Conservation (phyloP, 192 early-diverging fungal genomes). For the Ambispora gerdemannii region DNA sequence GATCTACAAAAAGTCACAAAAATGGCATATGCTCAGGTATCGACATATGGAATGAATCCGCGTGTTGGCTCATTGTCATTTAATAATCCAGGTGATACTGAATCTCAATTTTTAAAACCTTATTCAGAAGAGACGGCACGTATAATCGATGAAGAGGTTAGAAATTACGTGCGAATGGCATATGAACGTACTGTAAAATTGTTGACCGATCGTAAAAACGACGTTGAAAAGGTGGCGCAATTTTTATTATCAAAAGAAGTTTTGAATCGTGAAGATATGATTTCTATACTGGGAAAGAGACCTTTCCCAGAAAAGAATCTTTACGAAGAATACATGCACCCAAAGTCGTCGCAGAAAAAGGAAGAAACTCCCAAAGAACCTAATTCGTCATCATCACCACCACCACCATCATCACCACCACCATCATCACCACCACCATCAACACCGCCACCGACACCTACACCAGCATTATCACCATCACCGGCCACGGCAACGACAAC, state of each 20-base stretch:
- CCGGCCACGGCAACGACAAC: no score
- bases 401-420: background rate
- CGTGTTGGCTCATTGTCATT: constrained; percentile 86
- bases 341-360: background rate
- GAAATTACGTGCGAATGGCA: constrained; percentile 74
- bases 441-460: background rate
- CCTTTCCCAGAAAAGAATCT: constrained; percentile 73
- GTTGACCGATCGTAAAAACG: constrained; percentile 77
- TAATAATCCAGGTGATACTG: constrained; percentile 59
- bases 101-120: constrained; percentile 87
- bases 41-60: constrained; percentile 92
- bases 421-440: background rate
- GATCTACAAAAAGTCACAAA: constrained; percentile 97
- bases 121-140: constrained; percentile 93
- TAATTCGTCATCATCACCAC: background rate
- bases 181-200: constrained; percentile 82
- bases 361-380: background rate
- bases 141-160: constrained; percentile 93
- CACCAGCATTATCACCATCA: no score
- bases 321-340: constrained; percentile 64
- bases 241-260: constrained; percentile 96
- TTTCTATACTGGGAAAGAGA: constrained; percentile 78
- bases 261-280: constrained; percentile 94
- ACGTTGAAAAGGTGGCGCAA: constrained; percentile 91
- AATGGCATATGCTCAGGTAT: constrained; percentile 94